Evolutionary conservation across 2,329 filamentous ascomycete species (phyloP).

Genomic region (Cryphonectria radicalis): DNA sequence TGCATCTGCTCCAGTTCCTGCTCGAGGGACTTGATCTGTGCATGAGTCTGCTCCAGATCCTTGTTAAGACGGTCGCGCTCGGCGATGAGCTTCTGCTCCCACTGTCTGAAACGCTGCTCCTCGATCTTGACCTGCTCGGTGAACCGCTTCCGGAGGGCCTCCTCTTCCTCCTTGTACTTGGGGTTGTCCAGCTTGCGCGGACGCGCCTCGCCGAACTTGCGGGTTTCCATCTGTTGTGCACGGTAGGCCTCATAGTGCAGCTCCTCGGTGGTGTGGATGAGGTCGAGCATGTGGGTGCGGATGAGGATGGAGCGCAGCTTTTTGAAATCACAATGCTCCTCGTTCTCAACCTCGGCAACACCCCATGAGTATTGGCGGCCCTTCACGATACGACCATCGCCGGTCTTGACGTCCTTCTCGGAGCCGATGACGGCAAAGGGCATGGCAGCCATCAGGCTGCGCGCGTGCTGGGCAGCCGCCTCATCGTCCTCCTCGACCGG

Average conservation of each 20-base stretch:
- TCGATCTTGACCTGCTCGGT: conserved; percentile 99
- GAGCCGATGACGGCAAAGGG: conserved; percentile 98
- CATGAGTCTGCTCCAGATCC: conserved; percentile 97
- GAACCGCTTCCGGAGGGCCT: conserved; percentile 97
- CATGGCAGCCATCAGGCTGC: conserved; percentile 94
- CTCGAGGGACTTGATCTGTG: conserved; percentile 90
- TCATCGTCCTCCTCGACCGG: conserved; percentile 98
- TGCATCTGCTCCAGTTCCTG: conserved; percentile 92
- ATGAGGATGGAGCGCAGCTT: conserved; percentile 98
- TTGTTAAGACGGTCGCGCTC: conserved; percentile 99
- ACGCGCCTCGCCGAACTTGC: conserved; percentile 97
- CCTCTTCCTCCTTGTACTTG: conserved; percentile 99
- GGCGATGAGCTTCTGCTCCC: conserved; percentile 99
- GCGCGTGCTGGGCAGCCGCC: conserved; percentile 90
- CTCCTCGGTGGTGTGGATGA: conserved; percentile 99
- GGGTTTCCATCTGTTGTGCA: conserved; percentile 98
- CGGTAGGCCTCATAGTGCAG: conserved; percentile 99
- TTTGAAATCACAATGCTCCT: conserved; percentile 99
- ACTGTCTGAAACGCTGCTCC: conserved; percentile 98
- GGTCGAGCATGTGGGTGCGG: conserved; percentile 98
- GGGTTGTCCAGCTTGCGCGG: conserved; percentile 99
- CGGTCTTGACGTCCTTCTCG: conserved; percentile 98
- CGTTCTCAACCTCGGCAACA: conserved; percentile 98
- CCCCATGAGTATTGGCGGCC: conserved; percentile 99
- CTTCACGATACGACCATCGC: conserved; percentile 96